Evolutionary conservation across 805 yeast species (phyloP).

Genomic region (Maudiozyma bulderi): DNA sequence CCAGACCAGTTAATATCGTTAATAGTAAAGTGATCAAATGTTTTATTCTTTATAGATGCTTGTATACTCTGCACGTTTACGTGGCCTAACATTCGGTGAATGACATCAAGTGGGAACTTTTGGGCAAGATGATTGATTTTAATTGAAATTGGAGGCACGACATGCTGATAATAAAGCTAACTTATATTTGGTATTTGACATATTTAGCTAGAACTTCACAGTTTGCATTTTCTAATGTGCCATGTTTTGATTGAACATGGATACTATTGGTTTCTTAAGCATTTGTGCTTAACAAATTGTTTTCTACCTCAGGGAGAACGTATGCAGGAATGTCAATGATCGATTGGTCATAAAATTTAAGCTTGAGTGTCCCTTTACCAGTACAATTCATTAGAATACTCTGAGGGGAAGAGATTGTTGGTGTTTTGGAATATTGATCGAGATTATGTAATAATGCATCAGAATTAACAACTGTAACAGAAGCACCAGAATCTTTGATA

Average conservation of each 20-base stretch:
- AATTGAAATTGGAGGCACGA: not conserved
- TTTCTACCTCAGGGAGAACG: not conserved
- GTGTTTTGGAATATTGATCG: not conserved
- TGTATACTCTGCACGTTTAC: not conserved
- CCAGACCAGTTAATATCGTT: not conserved
- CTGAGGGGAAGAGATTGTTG: not conserved
- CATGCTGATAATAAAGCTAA: not conserved
- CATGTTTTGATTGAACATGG: not conserved
- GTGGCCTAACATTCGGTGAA: not conserved
- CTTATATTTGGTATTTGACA: not conserved
- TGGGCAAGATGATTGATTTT: not conserved
- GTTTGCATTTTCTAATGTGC: not conserved
- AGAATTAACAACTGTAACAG: not conserved
- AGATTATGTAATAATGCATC: not conserved
- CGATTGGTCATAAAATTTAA: too few relatives aligned
- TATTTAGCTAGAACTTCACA: not conserved
- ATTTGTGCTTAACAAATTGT: not conserved
- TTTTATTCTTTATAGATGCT: not conserved
- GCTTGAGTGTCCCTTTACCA: not conserved
- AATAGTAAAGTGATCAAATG: not conserved
- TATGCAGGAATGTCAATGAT: not conserved
- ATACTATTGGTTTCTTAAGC: not conserved
- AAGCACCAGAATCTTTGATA: not conserved
- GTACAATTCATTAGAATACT: not conserved
- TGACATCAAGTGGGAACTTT: not conserved